Percentiles rank a stretch among this genome's conserved stretches.
Conservation (phyloP, 768 basidiomycete genomes). For the Leccinum rimulosum region DNA sequence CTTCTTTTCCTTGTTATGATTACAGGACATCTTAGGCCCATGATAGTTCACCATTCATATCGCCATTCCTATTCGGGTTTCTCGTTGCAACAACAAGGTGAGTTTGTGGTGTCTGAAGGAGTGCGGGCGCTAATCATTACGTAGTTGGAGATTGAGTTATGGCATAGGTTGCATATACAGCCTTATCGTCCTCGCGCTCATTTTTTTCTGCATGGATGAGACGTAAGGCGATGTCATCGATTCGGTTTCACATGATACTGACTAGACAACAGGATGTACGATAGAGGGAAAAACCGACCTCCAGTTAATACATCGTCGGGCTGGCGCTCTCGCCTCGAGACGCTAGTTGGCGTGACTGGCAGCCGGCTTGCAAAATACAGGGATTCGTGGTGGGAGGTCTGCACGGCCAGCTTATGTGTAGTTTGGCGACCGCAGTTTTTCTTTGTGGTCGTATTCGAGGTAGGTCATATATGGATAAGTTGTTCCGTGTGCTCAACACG, state of each 20-base stretch:
- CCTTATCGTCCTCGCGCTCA: slow-evolving; percentile 42
- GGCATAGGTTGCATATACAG: slow-evolving; percentile 51
- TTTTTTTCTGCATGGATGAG: slow-evolving; percentile 48
- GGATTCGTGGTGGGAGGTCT: slow-evolving; percentile 36
- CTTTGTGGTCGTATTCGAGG: slow-evolving; percentile 39
- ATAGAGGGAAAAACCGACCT: slow-evolving; percentile 40
- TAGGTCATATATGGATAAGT: slow-evolving; percentile 1
- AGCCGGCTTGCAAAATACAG: slow-evolving; percentile 45
- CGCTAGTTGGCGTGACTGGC: slow-evolving; percentile 50
- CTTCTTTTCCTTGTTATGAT: slow-evolving; percentile 29
- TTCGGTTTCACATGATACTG: neutral
- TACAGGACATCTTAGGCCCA: slow-evolving; percentile 22
- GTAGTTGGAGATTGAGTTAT: slow-evolving; percentile 50
- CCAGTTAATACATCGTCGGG: slow-evolving; percentile 27
- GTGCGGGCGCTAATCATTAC: neutral
- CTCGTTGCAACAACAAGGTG: slow-evolving; percentile 27
- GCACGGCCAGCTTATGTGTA: slow-evolving; percentile 36
- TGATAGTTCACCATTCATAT: slow-evolving; percentile 31
- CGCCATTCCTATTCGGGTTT: slow-evolving; percentile 31
- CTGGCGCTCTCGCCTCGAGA: slow-evolving; percentile 43
- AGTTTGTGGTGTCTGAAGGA: too few relatives aligned
- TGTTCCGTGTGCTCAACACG: neutral
- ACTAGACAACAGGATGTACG: slow-evolving; percentile 40
- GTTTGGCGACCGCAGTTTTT: slow-evolving; percentile 53
- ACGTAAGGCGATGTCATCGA: slow-evolving; percentile 36